Percentiles rank a stretch among this genome's conserved stretches.
Conservation (phyloP, 352 stramenopile genomes). For the Globisporangium apiculatum region DNA sequence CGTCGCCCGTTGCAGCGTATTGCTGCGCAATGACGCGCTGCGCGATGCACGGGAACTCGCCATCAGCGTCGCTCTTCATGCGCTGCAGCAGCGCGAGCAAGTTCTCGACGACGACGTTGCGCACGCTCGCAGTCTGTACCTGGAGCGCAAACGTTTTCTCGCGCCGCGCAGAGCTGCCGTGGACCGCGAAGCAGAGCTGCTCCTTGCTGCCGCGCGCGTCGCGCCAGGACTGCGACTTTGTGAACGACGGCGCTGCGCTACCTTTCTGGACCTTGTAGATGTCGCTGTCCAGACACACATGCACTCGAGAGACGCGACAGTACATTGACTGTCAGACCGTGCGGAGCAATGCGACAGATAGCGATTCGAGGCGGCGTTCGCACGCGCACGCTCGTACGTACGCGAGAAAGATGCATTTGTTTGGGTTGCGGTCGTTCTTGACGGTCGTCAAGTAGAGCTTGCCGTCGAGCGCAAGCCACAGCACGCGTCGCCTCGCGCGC, state of each 20-base stretch:
- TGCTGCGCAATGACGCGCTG: constrained; percentile 37
- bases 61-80: constrained; percentile 40
- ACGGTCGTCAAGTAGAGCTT: constrained; percentile 29
- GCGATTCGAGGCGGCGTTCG: too few relatives aligned
- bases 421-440: constrained; percentile 38
- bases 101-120: constrained; percentile 44
- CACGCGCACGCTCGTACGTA: constrained; percentile 7
- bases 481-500: constrained; percentile 32
- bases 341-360: constrained; percentile 1
- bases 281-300: constrained; percentile 16
- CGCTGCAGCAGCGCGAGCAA: constrained; percentile 30
- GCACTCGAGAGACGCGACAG: neutral
- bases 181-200: constrained; percentile 42
- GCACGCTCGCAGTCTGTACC: constrained; percentile 31
- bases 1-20: constrained; percentile 28
- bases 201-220: constrained; percentile 31
- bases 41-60: constrained; percentile 39
- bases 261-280: constrained; percentile 37
- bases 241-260: constrained; percentile 35
- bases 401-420: constrained; percentile 36
- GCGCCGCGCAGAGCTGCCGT: constrained; percentile 14
- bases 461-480: constrained; percentile 42
- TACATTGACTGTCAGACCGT: neutral
- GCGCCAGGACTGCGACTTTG: constrained; percentile 43
- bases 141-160: constrained; percentile 42